Evolutionary conservation across 1,284 basidiomycete species (phyloP).

Genomic region (Cryptococcus neoformans): DNA sequence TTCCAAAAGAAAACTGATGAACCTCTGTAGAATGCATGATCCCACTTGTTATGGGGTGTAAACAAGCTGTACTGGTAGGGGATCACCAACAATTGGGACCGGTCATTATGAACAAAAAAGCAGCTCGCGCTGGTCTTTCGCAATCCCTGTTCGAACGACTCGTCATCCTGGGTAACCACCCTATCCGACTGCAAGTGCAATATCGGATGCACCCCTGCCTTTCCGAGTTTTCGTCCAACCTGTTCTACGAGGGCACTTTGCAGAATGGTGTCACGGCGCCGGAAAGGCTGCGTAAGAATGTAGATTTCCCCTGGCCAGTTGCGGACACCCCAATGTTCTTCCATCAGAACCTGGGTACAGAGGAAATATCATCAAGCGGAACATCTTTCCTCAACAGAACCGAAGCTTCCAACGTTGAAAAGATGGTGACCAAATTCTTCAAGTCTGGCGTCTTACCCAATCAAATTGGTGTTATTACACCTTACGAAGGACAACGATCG

Average conservation of each 20-base stretch:
- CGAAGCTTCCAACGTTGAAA: conserved; percentile 98
- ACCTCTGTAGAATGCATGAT: conserved; percentile 87
- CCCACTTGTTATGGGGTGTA: conserved; percentile 94
- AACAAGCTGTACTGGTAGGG: conserved; percentile 97
- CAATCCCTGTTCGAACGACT: conserved; percentile 98
- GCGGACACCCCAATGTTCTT: conserved; percentile 99
- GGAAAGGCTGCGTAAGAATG: conserved; percentile 92
- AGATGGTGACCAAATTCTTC: conserved; percentile 99
- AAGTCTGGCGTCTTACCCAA: conserved; percentile 92
- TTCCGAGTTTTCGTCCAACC: conserved; percentile 98
- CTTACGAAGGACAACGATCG: conserved; percentile 98
- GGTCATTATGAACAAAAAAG: conserved; percentile 99
- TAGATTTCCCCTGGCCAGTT: conserved; percentile 98
- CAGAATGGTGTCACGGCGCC: conserved; percentile 99
- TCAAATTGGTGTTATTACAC: conserved; percentile 98
- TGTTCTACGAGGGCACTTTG: conserved; percentile 99
- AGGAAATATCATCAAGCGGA: conserved; percentile 97
- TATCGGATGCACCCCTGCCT: conserved; percentile 99
- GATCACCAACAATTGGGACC: conserved; percentile 98
- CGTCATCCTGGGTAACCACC: conserved; percentile 90
- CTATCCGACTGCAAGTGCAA: conserved; percentile 97
- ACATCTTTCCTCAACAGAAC: conserved; percentile 99
- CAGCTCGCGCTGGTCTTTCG: conserved; percentile 92
- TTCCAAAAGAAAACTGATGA: neutral
- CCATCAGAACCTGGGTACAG: conserved; percentile 98